Conservation (phyloP, 2,329 filamentous ascomycete genomes). For the Neonectria punicea region DNA sequence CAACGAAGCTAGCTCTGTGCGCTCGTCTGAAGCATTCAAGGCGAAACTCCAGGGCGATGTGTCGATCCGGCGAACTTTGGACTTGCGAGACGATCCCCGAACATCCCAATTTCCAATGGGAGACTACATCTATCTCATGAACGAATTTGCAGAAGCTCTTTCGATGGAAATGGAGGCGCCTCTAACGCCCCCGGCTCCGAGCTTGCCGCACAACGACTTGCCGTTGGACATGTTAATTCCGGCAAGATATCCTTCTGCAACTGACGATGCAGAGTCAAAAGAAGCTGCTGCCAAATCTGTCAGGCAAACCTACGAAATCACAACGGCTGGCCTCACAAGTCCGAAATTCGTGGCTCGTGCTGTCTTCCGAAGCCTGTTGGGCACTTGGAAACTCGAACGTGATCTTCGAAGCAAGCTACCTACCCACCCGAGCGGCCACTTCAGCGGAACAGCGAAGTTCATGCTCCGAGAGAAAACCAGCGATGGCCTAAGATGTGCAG, state of each 20-base stretch:
- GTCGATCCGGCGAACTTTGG: conserved; percentile 58
- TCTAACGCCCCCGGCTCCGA: conserved; percentile 35
- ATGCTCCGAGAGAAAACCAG: conserved; percentile 68
- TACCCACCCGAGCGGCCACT: conserved; percentile 71
- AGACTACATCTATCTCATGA: conserved; percentile 81
- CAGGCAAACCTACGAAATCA: conserved; percentile 56
- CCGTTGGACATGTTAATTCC: conserved; percentile 67
- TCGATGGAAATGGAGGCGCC: conserved; percentile 58
- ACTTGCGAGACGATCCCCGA: conserved; percentile 62
- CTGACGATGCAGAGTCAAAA: conserved; percentile 50
- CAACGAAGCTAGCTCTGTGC: conserved; percentile 32
- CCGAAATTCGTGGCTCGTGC: conserved; percentile 70
- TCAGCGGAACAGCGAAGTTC: conserved; percentile 73
- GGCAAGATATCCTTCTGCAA: conserved; percentile 60
- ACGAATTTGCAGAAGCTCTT: conserved; percentile 72
- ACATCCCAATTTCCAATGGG: conserved; percentile 83
- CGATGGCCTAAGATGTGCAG: conserved; percentile 57
- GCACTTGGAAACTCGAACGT: conserved; percentile 73
- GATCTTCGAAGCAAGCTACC: conserved; percentile 64
- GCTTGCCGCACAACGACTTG: conserved; percentile 53
- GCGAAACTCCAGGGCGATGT: conserved; percentile 56
- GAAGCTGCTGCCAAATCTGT: conserved; percentile 56
- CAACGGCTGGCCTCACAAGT: conserved; percentile 54
- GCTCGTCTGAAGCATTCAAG: conserved; percentile 44
- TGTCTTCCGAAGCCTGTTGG: conserved; percentile 77